Percentiles rank a stretch among this genome's conserved stretches.
phyloP scores from a whole-genome alignment of 2,329 filamentous ascomycete species.

The Hypoxylon sp. region DNA sequence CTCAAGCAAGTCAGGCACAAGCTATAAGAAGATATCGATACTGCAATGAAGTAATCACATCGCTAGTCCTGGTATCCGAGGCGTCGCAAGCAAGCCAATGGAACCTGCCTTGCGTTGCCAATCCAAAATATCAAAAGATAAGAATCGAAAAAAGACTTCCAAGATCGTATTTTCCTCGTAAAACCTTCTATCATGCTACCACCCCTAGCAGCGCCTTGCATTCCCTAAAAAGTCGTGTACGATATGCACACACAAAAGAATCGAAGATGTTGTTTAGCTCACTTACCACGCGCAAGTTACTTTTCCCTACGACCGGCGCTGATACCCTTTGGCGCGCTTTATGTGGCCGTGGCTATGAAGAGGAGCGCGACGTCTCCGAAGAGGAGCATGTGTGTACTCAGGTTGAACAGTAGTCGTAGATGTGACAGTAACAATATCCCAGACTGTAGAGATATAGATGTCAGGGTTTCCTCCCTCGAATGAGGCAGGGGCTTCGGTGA shows the following conservation, averaged over 20 bases:
- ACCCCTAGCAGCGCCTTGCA: constrained; percentile 33
- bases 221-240: constrained; percentile 31
- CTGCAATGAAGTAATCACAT: constrained; percentile 14
- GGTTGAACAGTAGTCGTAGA: constrained; percentile 46
- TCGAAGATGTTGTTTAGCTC: constrained; percentile 9
- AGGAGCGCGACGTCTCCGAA: constrained; percentile 45
- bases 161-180: constrained; percentile 4
- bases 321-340: constrained; percentile 43
- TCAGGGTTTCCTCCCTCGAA: constrained; percentile 48
- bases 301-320: constrained; percentile 41
- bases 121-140: constrained; percentile 1
- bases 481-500: constrained; percentile 30
- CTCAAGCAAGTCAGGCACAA: not conserved
- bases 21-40: constrained; percentile 11
- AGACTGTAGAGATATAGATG: constrained; percentile 58
- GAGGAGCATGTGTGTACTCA: constrained; percentile 41
- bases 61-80: constrained; percentile 11
- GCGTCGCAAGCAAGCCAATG: constrained; percentile 14
- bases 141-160: constrained; percentile 3
- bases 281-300: not conserved
- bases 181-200: constrained; percentile 34
- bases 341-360: constrained; percentile 46
- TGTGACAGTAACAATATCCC: constrained; percentile 64
- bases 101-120: constrained; percentile 4
- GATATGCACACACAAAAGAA: constrained; percentile 37